Evolutionary conservation across 129 eudicot genomes (phyloP).

Genomic region (Flaveria bidentis): DNA sequence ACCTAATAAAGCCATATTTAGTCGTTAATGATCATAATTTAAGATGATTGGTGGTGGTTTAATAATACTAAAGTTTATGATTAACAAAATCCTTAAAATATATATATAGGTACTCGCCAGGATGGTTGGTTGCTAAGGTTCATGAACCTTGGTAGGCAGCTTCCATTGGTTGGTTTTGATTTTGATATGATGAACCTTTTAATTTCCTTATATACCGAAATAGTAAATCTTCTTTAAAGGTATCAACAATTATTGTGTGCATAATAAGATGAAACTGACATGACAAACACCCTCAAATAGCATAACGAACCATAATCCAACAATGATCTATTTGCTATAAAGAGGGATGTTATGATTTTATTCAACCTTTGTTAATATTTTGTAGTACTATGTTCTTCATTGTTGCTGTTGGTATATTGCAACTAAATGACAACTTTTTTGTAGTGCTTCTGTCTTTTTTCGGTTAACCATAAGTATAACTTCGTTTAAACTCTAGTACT

Average conservation of each 20-base stretch:
- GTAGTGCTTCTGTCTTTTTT: too few relatives aligned
- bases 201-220: slow-evolving; percentile 6
- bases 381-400: neutral
- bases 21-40: neutral
- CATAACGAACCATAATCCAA: neutral
- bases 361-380: neutral
- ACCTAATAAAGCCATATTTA: neutral
- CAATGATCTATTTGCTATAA: neutral
- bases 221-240: slow-evolving; percentile 22
- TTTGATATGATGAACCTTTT: slow-evolving; percentile 24
- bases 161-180: slow-evolving; percentile 23
- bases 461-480: too few relatives aligned
- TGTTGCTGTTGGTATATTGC: slow-evolving; percentile 1
- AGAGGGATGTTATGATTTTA: neutral
- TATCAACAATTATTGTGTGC: slow-evolving; percentile 20
- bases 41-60: neutral
- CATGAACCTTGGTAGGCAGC: slow-evolving; percentile 53
- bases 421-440: too few relatives aligned
- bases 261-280: slow-evolving; percentile 27
- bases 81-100: neutral
- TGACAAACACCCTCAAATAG: neutral
- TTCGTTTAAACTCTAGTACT: too few relatives aligned
- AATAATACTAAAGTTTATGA: neutral
- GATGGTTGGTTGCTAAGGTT: slow-evolving; percentile 36
- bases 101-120: neutral